Base-by-base conservation (phyloP, 78 protist genomes). In the Dictyostelium capitatum region DNA sequence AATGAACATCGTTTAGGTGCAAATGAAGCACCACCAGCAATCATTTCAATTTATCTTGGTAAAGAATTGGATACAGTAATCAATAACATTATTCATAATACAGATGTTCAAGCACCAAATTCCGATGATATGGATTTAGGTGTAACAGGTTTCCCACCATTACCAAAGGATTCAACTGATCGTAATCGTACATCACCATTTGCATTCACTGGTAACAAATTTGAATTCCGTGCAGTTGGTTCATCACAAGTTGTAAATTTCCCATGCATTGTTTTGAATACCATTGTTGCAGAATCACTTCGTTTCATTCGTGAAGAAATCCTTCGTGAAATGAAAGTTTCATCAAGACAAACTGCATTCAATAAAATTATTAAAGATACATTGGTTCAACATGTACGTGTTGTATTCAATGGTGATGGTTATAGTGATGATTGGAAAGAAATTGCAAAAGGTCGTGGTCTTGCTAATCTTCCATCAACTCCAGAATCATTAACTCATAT, bases 121-220 rank as follows among this genome's bases (percentile, higher is more conserved):
- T 20, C 32, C 0, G 83, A 64, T 41, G 64, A 87, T 56, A 87
- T 97, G 89, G 37, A 74, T 37, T 62, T 97, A 6, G 98, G 98
- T 79, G 97, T 96, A 1, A 25, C 12, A 20, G 75, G 82, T 14
- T 57, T 97, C 80, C 96, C 96, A 11, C 79, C 95, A 10, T 57
- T 97, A 69, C 72, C 64, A 79, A 73, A 54, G 28, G 95, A 97
- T 37, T 77, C 90, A 8, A 91, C 91, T 87, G 99, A 98, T 85
- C 98, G 99, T 89, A 98, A 98, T 95, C 95, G 99, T 78, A 98
- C 99, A 43, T 93, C 98, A 6, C 98, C 99, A 46, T 96, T 98
- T 72, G 98, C 99, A 19, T 97, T 96, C 89, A 96, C 97, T 47
- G 98, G 98, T 70, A 96, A 89, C 85, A 95, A 85, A 82, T 97